A percentile compares a stretch with the other conserved stretches of the same genome.
Conservation (phyloP, 345 rosid genomes). For the Syzygium jambos region DNA sequence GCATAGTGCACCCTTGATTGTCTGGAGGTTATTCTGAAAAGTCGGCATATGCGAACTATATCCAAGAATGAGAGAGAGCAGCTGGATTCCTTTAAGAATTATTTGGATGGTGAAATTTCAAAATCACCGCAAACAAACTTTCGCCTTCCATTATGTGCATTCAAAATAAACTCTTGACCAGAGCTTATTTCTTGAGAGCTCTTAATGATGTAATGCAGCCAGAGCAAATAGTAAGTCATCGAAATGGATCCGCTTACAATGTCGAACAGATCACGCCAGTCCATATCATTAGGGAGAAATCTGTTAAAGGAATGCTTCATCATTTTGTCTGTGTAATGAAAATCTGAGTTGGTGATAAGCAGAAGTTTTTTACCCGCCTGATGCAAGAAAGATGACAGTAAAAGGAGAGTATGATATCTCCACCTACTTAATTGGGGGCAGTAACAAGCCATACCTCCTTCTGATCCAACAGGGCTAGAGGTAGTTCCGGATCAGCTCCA, state of each 20-base stretch:
- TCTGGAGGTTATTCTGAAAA: not conserved
- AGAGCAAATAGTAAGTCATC: not conserved
- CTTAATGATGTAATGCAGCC: not conserved
- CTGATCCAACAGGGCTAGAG: conserved; percentile 87
- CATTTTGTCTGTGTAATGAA: conserved; percentile 90
- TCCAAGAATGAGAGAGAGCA: not conserved
- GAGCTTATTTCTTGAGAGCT: not conserved
- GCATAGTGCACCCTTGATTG: not conserved
- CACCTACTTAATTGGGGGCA: not conserved
- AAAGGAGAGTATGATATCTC: not conserved
- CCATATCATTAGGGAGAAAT: conserved; percentile 87
- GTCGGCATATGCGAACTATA: not conserved
- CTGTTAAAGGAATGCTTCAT: conserved; percentile 91
- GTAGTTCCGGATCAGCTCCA: conserved; percentile 90
- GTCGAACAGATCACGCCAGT: conserved; percentile 88
- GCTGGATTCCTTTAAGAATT: not conserved
- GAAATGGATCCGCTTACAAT: conserved; percentile 34
- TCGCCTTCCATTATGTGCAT: not conserved
- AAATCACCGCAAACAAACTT: not conserved
- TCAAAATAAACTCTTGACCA: not conserved
- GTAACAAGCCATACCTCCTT: conserved; percentile 56
- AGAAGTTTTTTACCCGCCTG: conserved; percentile 95
- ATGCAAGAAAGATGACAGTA: conserved; percentile 6
- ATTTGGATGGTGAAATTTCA: not conserved
- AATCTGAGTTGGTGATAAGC: conserved; percentile 94